Percentiles rank a stretch among this genome's conserved stretches.
These are phyloP conservation scores for Quercus robur DNA, from an alignment of 306 rosid species.

Conservation along the genomic window DNA sequence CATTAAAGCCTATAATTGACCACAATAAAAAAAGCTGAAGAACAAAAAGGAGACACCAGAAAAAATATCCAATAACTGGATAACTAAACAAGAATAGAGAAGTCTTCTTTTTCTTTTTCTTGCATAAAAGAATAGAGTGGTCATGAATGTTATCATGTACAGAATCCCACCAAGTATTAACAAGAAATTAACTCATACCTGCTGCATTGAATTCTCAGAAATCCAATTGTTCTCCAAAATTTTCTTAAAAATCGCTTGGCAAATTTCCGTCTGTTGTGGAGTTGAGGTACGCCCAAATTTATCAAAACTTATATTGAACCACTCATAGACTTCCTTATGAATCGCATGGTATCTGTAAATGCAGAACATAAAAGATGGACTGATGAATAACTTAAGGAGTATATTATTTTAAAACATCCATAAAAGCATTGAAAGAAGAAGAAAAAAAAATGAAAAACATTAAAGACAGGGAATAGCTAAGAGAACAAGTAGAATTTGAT, in stretches of 20 bases:
- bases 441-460: neutral
- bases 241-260: slow-evolving; percentile 76
- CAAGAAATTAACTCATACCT: slow-evolving; percentile 42
- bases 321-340: slow-evolving; percentile 74
- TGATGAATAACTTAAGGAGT: neutral
- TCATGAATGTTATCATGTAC: neutral
- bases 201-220: slow-evolving; percentile 84
- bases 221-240: slow-evolving; percentile 71
- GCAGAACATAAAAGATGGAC: slow-evolving; percentile 17
- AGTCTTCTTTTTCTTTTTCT: neutral
- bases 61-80: neutral
- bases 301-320: slow-evolving; percentile 90
- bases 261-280: slow-evolving; percentile 84
- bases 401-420: neutral
- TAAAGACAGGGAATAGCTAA: neutral
- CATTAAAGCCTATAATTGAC: neutral
- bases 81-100: slow-evolving; percentile 10
- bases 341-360: slow-evolving; percentile 47
- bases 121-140: too few relatives aligned
- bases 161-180: neutral
- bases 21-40: neutral
- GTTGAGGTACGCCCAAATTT: slow-evolving; percentile 85
- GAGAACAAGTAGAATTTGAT: too few relatives aligned
- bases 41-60: neutral
- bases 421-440: neutral